Base-by-base conservation (phyloP, 768 basidiomycete species). In the Tricholoma sp. region DNA sequence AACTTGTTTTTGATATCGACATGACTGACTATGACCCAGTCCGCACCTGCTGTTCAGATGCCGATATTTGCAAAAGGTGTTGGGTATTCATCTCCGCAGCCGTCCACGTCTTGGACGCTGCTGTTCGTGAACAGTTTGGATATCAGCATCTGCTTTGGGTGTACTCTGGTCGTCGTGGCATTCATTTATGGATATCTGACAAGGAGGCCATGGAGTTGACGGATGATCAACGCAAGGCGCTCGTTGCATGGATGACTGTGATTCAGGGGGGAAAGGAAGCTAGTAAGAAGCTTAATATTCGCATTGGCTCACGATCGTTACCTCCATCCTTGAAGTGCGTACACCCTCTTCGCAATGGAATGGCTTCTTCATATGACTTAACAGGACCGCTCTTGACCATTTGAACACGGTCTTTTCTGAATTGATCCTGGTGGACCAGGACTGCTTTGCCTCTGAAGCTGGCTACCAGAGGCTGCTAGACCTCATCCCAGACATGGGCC, bases 1-100 rank as follows among this genome's bases (percentile, higher is more conserved):
- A 98, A 69, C 86, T 99, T 43, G 96, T 98, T 0, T 97, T 99
- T 69, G 97, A 99, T 83, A 98, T 99, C 69, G 97, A 99, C 73
- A 98, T 99, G 97, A 96, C 97, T 14, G 97, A 99, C 73, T 99
- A 98, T 73, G 96, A 99, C 69, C 78, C 86, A 46, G 83, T 98
- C 65, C 86, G 97, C 50, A 98, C 94, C 0, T 99, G 97, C 72
- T 98, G 97, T 74, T 85, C 86, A 11, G 90, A 83, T 50, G 91
- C 94, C 46, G 86, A 82, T 56, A 96, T 99, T 71, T 99, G 97
- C 75, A 82, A 79, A 59, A 82, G 86, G 39, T 99, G 97, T 72
- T 99, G 97, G 97, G 82, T 79, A 2, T 99, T 94, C 75, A 98
- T 99, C 66, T 83, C 90, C 12, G 87, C 88, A 35, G 96, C 97